Percentiles rank a stretch among this genome's conserved stretches.
Evolutionary conservation across 108 stramenopile genomes (phyloP).

Genomic region (Nitzschia inconspicua): DNA sequence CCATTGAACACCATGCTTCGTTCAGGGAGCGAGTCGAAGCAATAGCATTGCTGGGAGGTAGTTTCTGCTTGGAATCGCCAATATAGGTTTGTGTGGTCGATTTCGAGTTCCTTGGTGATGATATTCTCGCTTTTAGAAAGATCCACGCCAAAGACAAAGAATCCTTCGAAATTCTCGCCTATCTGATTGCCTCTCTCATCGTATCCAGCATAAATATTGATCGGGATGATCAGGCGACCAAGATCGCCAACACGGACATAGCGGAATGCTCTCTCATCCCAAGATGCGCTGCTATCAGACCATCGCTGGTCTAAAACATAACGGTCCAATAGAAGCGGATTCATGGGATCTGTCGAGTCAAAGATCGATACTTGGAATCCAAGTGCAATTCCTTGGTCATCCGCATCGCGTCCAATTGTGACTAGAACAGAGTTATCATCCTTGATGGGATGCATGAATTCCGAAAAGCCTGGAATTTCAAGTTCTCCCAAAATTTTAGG

Average conservation of each 20-base stretch:
- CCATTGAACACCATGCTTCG: conserved; percentile 50
- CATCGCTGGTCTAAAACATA: conserved; percentile 22
- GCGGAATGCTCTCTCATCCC: conserved; percentile 48
- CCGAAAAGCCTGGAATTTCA: conserved; percentile 50
- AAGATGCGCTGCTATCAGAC: conserved; percentile 32
- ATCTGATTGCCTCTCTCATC: background rate
- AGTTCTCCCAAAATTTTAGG: conserved; percentile 34
- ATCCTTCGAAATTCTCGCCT: conserved; percentile 41
- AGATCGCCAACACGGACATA: conserved; percentile 18
- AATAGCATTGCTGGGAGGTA: conserved; percentile 11
- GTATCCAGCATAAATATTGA: conserved; percentile 15
- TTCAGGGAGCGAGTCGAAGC: conserved; percentile 18
- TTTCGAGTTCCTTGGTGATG: conserved; percentile 28
- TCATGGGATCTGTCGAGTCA: conserved; percentile 26
- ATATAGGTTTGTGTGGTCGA: no score
- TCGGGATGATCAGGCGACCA: conserved; percentile 46
- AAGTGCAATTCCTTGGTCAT: conserved; percentile 24
- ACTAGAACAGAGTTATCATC: conserved; percentile 31
- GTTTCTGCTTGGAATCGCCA: no score
- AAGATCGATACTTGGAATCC: conserved; percentile 50
- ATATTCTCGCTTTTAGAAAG: background rate
- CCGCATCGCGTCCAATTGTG: conserved; percentile 50
- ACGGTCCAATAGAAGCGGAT: conserved; percentile 21
- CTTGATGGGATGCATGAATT: conserved; percentile 52
- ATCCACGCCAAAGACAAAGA: conserved; percentile 38